phyloP scores from a whole-genome alignment of 1,284 basidiomycete species.

The Acaromyces ingoldii region DNA sequence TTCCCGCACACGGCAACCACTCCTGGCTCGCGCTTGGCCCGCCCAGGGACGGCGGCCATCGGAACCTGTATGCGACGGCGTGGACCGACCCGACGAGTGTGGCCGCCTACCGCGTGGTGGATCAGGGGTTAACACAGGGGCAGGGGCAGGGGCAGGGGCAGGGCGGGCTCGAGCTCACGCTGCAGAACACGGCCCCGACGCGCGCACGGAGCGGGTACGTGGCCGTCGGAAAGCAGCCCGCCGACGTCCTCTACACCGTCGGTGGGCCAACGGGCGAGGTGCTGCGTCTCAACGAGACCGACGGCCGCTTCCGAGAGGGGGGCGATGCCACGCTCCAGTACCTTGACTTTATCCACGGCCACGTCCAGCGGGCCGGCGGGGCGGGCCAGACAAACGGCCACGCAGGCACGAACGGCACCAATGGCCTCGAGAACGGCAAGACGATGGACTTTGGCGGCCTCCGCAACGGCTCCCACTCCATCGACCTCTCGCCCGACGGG shows the following conservation, averaged over 20 bases:
- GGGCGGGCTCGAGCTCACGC: conserved; percentile 8
- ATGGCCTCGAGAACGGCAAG: conserved; percentile 18
- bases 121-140: no score
- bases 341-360: conserved; percentile 37
- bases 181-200: conserved; percentile 28
- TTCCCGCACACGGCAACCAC: conserved; percentile 24
- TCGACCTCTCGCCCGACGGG: conserved; percentile 17
- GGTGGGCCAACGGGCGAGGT: conserved; percentile 53
- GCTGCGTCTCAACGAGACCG: conserved; percentile 33
- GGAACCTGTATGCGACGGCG: conserved; percentile 26
- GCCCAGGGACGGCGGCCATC: neutral
- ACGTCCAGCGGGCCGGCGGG: neutral
- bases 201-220: conserved; percentile 29
- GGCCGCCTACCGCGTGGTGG: conserved; percentile 22
- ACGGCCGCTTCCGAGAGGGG: neutral
- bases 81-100: conserved; percentile 32
- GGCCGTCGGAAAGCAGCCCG: conserved; percentile 16
- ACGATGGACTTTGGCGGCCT: conserved; percentile 33
- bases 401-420: neutral
- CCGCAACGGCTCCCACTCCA: conserved; percentile 21
- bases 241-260: conserved; percentile 51
- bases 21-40: conserved; percentile 27
- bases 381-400: neutral
- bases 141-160: neutral
- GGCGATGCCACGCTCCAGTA: conserved; percentile 34